Evolutionary conservation across 345 rosid genomes (phyloP), one percentile per base, ranked within the genome.

Genomic region (Murraya koenigii): DNA sequence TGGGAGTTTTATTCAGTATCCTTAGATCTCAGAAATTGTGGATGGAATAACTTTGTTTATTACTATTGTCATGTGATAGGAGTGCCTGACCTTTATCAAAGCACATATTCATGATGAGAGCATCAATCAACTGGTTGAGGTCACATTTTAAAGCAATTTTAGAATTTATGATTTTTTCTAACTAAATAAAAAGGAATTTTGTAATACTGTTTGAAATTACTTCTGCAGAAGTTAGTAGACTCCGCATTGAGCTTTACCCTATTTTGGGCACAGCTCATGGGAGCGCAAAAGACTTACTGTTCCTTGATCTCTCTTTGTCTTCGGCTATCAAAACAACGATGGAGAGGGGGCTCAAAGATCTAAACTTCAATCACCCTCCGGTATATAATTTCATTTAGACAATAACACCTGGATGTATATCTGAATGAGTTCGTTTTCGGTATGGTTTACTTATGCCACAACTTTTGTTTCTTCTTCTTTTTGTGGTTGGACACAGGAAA

Each of bases 251-350:
- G 71, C 86, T 84, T 59, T 81, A 61, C 65, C 85, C 84, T 71
- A 58, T 78, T 30, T 44, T 84, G 66, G 62, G 83, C 52, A 82
- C 77, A 61, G 67, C 66, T 64, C 64, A 38, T 75, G 85, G 71
- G 52, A 72, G 78, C 66, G 81, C 82, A 59, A 86, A 82, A 80
- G 84, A 86, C 65, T 68, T 82, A 9, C 78, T 86, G 35, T 86
- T 86, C 79, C 84, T 86, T 13, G 89, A 84, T 84, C 77, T 84
- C 17, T 82, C 89, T 59, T 71, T 86, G 77, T 80, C 79, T 66
- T 86, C 87, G 19, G 74, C 87, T 39, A 74, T 80, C 63, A 84
- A 74, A 80, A 82, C 82, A 75, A 80, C 81, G 17, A 73, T 86
- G 77, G 87, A 86, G 77, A 82, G 80, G 69, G 82, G 82, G 79